Base-by-base conservation (phyloP, 2,329 filamentous ascomycete species). In the Delphinella strobiligena region DNA sequence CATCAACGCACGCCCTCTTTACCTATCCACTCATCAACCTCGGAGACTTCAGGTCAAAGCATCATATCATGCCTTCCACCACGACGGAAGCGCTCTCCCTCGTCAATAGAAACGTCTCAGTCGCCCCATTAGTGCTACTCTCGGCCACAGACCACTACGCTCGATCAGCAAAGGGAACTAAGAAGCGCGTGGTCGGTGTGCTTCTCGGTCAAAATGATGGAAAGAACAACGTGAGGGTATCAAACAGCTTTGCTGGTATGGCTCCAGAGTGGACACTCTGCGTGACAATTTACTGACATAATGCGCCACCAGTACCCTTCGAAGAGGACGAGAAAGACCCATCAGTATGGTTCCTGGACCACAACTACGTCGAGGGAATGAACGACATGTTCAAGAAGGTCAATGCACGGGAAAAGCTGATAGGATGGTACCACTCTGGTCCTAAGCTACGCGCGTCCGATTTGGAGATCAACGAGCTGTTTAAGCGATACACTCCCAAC, bases 311-410 rank as follows among this genome's bases (percentile, higher is more conserved):
- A 94, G 91, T 96, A 34, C 91, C 91, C 1, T 98, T 98, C 58
- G 91, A 98, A 65, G 91, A 98, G 68, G 91, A 98, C 61, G 91
- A 95, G 56, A 94, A 93, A 67, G 88, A 98, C 60, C 89, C 89
- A 3, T 93, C 89, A 27, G 91, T 98, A 59, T 98, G 91, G 91
- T 98, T 96, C 61, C 68, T 98, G 49, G 91, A 98, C 62, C 91
- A 98, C 74, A 96, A 96, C 74, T 98, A 95, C 58, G 84, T 98
- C 63, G 91, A 98, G 66, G 85, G 82, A 53, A 98, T 98, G 91
- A 93, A 91, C 68, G 91, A 96, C 64, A 98, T 98, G 91, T 98
- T 98, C 75, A 98, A 98, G 73, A 96, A 96, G 69, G 88, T 98
- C 72, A 98, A 98, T 69, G 91, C 91, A 45, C 74, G 85, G 48